Evolutionary conservation across 2,329 filamentous ascomycete genomes (phyloP), one percentile per base, ranked within the genome.

Genomic region (Magnaporthiopsis incrustans): DNA sequence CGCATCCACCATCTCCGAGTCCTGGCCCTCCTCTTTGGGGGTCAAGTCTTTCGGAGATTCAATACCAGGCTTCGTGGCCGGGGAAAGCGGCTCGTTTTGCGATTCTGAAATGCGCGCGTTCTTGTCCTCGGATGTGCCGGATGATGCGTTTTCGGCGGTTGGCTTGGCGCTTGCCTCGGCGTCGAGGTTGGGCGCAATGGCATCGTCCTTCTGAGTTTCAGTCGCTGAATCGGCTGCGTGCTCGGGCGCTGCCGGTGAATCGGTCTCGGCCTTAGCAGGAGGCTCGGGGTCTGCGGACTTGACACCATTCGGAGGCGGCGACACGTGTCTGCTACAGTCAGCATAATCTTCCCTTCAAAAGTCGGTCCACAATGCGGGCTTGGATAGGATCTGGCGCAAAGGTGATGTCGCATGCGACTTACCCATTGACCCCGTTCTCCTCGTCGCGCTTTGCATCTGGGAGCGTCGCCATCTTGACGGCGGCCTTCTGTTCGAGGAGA

Each of bases 361-460:
- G 15, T 18, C 15, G 38, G 38, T 50, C 11, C 38, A 22, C 22
- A 22, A 50, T 6, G 38, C 38, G 18, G 2, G 11, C 22, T 18
- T 18, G 4, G 6, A 22, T 50, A 7, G 15, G 18, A 30, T 6
- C 15, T 22, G 38, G 38, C 44, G n/a, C 44, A 30, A 18, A 32
- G 33, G 27, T 11, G 50, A 27, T 32, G 18, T 12, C 57, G 58
- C 59, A 65, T 64, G 63, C 72, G 71, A 83, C 85, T 82, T 78
- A 88, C 85, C 84, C 84, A 72, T 87, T 85, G 70, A 82, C 68
- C 57, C 72, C 70, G 33, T 73, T 69, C 60, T 53, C 44, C 44
- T 50, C 44, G 8, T 53, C 44, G 44, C 44, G 44, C n/a, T 53
- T 53, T 53, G 44, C 44, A 25, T 81, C 78, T 66, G 76, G 73